Evolutionary conservation across 768 basidiomycete genomes (phyloP).

Genomic region (Boletus vinaceobasis): DNA sequence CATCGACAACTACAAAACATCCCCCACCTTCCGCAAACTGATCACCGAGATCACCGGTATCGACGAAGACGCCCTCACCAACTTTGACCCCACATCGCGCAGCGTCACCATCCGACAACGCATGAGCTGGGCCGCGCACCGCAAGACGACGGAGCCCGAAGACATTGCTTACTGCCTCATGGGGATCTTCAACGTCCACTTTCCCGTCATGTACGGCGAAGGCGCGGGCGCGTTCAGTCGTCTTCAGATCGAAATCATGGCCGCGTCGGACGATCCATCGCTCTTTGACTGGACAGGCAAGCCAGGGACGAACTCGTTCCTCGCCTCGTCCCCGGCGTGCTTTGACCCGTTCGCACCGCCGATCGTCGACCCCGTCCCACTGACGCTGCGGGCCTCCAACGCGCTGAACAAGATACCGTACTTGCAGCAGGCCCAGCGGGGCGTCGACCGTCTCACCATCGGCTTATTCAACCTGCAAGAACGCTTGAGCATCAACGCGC

Average conservation of each 20-base stretch:
- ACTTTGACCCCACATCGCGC: conserved; percentile 16
- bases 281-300: conserved; percentile 27
- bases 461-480: conserved; percentile 20
- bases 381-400: conserved; percentile 6
- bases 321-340: conserved; percentile 17
- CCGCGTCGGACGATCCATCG: conserved; percentile 17
- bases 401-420: conserved; percentile 10
- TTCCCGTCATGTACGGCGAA: conserved; percentile 31
- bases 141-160: conserved; percentile 29
- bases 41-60: conserved; percentile 18
- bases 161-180: conserved; percentile 29
- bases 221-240: conserved; percentile 25
- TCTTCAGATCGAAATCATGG: conserved; percentile 29
- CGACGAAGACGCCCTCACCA: conserved; percentile 16
- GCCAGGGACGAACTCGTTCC: conserved; percentile 12
- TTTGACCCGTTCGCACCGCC: conserved; percentile 23
- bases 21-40: conserved; percentile 8
- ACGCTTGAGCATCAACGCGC: conserved; percentile 16
- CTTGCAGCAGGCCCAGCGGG: conserved; percentile 10
- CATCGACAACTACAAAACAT: conserved; percentile 17
- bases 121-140: conserved; percentile 29
- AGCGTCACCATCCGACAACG: conserved; percentile 15
- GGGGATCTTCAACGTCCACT: conserved; percentile 26
- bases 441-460: conserved; percentile 11
- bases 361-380: conserved; percentile 15